Conservation (phyloP, 352 stramenopile species). For the Pythium inflatum region DNA sequence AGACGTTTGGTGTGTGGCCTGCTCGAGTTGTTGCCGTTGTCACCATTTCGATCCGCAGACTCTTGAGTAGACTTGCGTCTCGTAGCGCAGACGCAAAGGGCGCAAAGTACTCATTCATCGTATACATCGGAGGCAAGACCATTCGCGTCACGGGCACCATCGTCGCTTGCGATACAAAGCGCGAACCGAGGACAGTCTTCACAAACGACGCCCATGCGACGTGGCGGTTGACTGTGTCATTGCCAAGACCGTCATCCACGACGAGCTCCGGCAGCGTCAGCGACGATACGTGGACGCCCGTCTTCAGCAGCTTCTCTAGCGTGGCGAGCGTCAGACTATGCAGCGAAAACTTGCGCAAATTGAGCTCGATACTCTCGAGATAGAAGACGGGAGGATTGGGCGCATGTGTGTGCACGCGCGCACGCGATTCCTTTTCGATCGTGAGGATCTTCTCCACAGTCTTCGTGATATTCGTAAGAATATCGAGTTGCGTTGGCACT, state of each 20-base stretch:
- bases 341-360: constrained; percentile 9
- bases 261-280: background rate
- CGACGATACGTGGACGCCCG: background rate
- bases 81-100: background rate
- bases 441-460: background rate
- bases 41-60: background rate
- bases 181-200: background rate
- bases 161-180: background rate
- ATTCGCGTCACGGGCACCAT: background rate
- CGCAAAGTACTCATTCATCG: background rate
- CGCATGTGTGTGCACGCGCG: no score
- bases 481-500: background rate
- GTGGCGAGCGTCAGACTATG: background rate
- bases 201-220: background rate
- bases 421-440: background rate
- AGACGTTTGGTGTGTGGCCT: no score
- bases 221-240: no score
- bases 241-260: background rate
- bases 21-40: no score
- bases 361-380: constrained; percentile 1
- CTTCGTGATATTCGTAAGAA: background rate
- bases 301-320: background rate
- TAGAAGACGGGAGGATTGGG: constrained; percentile 3
- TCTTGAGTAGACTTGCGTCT: background rate
- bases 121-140: background rate